Evolutionary conservation across 768 basidiomycete species (phyloP).

Genomic region (Boletus tomentosulus): DNA sequence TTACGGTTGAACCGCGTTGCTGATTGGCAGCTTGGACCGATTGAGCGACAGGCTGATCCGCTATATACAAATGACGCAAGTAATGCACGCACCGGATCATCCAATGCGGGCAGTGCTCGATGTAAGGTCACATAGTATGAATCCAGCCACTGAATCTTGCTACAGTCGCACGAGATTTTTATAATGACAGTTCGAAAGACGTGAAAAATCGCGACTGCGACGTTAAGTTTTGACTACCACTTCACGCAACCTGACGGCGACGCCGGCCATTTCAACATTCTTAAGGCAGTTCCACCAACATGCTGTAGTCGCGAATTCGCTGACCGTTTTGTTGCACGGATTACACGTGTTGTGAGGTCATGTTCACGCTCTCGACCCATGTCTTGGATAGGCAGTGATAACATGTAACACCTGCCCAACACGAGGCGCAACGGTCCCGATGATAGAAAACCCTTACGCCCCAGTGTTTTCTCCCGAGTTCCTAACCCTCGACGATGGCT

Average conservation of each 20-base stretch:
- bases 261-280: background rate
- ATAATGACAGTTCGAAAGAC: too few relatives aligned
- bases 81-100: too few relatives aligned
- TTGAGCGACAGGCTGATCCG: too few relatives aligned
- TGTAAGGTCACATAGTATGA: too few relatives aligned
- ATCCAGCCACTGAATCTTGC: too few relatives aligned
- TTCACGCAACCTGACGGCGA: background rate
- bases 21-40: too few relatives aligned
- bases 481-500: slow-evolving; percentile 23
- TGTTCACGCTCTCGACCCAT: background rate
- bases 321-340: slow-evolving; percentile 1
- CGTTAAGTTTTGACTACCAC: too few relatives aligned
- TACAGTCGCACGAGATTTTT: too few relatives aligned
- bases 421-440: slow-evolving; percentile 21
- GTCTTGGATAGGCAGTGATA: slow-evolving; percentile 28
- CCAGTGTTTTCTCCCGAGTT: slow-evolving; percentile 6
- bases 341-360: slow-evolving; percentile 21
- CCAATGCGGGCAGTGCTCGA: too few relatives aligned
- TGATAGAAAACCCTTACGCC: slow-evolving; percentile 27
- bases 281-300: background rate
- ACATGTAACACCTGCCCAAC: slow-evolving; percentile 31
- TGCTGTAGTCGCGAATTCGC: background rate
- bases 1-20: too few relatives aligned
- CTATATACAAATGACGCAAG: too few relatives aligned
- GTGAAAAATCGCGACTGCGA: too few relatives aligned